Conservation (phyloP, 805 yeast genomes). For the Pichia phayaonensis region DNA sequence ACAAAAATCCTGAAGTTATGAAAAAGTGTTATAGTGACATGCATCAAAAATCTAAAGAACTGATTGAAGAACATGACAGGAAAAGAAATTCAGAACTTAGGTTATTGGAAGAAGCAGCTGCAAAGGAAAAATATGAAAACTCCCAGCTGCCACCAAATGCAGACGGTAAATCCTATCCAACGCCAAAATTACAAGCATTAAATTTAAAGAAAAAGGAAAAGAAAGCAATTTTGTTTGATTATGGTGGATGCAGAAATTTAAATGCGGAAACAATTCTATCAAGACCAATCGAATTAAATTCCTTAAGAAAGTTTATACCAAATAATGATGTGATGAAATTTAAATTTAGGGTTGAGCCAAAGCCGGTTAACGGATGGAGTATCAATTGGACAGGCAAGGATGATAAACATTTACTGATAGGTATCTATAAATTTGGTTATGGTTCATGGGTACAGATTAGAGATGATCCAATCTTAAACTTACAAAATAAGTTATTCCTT, state of each 20-base stretch:
- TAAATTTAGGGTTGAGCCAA: constrained; percentile 54
- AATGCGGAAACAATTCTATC: constrained; percentile 83
- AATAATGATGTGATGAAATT: constrained; percentile 52
- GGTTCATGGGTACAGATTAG: constrained; percentile 93
- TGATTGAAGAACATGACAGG: constrained; percentile 57
- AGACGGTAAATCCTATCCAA: constrained; percentile 25
- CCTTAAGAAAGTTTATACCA: constrained; percentile 47
- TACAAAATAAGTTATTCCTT: constrained; percentile 77
- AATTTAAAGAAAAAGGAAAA: constrained; percentile 67
- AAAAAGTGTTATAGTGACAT: constrained; percentile 73
- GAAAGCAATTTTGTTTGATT: constrained; percentile 84
- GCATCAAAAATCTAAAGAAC: constrained; percentile 49
- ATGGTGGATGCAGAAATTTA: constrained; percentile 75
- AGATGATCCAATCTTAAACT: constrained; percentile 87
- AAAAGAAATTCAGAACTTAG: constrained; percentile 49
- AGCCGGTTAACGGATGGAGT: constrained; percentile 85
- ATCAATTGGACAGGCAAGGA: constrained; percentile 79
- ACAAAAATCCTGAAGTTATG: constrained; percentile 72
- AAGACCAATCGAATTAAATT: constrained; percentile 78
- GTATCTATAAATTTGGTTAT: constrained; percentile 88
- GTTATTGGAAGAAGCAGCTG: constrained; percentile 53
- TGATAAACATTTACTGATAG: constrained; percentile 81
- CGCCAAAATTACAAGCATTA: constrained; percentile 29
- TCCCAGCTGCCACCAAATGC: constrained; percentile 23
- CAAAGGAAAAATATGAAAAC: constrained; percentile 41